A percentile compares a stretch with the other conserved stretches of the same genome.
Conservation (phyloP, 2,329 filamentous ascomycete species). For the Curvularia eragrostidis region DNA sequence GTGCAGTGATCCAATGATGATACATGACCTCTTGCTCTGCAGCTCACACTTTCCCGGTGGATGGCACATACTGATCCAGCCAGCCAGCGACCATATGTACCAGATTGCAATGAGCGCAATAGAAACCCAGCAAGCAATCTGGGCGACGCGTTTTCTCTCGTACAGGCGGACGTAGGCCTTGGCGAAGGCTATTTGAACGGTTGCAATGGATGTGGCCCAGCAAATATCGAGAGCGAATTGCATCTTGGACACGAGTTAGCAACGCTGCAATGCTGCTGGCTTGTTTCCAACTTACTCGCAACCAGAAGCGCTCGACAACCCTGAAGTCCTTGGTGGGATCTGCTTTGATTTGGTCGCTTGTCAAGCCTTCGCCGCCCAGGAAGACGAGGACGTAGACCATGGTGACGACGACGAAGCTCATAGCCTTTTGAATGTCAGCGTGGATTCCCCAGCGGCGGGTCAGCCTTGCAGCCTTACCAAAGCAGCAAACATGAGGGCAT, state of each 20-base stretch:
- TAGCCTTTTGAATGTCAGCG: constrained; percentile 23
- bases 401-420: constrained; percentile 26
- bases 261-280: neutral
- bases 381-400: constrained; percentile 28
- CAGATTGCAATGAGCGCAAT: constrained; percentile 22
- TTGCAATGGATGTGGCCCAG: constrained; percentile 30
- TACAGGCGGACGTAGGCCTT: constrained; percentile 30
- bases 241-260: constrained; percentile 18
- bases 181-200: constrained; percentile 28
- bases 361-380: constrained; percentile 27
- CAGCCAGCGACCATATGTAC: constrained; percentile 25
- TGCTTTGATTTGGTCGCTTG: constrained; percentile 17
- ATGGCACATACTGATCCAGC: constrained; percentile 29
- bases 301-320: constrained; percentile 19
- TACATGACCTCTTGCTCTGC: constrained; percentile 25
- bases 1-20: constrained; percentile 29
- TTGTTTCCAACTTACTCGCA: constrained; percentile 13
- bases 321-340: constrained; percentile 19
- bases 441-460: neutral
- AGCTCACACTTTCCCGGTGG: constrained; percentile 24
- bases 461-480: constrained; percentile 18
- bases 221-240: constrained; percentile 32
- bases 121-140: constrained; percentile 17
- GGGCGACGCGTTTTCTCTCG: constrained; percentile 14
- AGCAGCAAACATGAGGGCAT: constrained; percentile 25